Percentiles rank a stretch among this genome's conserved stretches.
phyloP scores from a whole-genome alignment of 805 yeast species.

The Candida vartiovaarae region DNA sequence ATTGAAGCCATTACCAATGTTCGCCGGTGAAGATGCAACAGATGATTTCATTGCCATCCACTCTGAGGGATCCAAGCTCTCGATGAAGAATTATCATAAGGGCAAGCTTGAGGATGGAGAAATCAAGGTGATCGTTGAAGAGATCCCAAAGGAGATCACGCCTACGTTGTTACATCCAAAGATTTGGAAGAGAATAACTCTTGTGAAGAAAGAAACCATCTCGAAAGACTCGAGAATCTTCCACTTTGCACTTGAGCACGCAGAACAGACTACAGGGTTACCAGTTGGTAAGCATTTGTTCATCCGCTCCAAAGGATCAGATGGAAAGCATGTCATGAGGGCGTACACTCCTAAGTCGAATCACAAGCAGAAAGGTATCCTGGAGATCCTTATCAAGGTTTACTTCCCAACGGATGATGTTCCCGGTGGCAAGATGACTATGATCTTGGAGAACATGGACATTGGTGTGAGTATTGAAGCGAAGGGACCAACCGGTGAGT shows the following conservation, averaged over 20 bases:
- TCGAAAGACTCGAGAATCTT: constrained; percentile 27
- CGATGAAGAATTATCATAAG: constrained; percentile 23
- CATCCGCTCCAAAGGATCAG: constrained; percentile 20
- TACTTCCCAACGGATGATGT: constrained; percentile 25
- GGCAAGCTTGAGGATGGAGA: constrained; percentile 16
- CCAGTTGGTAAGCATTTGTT: constrained; percentile 29
- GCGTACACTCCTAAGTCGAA: constrained; percentile 30
- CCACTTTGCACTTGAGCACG: constrained; percentile 24
- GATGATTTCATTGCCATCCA: constrained; percentile 30
- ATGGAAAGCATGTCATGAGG: constrained; percentile 25
- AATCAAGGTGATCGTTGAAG: not conserved
- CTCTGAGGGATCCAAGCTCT: constrained; percentile 24
- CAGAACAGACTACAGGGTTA: constrained; percentile 26
- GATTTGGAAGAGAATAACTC: constrained; percentile 22
- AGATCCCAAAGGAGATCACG: not conserved
- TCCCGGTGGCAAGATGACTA: constrained; percentile 30
- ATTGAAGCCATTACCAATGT: constrained; percentile 21
- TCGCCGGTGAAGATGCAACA: constrained; percentile 25
- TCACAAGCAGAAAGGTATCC: constrained; percentile 21
- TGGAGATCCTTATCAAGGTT: constrained; percentile 27
- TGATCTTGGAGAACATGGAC: constrained; percentile 19
- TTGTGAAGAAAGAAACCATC: constrained; percentile 19
- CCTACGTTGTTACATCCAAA: constrained; percentile 24
- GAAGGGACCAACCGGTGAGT: constrained; percentile 71
- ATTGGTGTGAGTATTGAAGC: constrained; percentile 56